A percentile compares a stretch with the other conserved stretches of the same genome.
Conservation (phyloP, 176 grass and related monocot genomes). For the Pontederia crassipes region DNA sequence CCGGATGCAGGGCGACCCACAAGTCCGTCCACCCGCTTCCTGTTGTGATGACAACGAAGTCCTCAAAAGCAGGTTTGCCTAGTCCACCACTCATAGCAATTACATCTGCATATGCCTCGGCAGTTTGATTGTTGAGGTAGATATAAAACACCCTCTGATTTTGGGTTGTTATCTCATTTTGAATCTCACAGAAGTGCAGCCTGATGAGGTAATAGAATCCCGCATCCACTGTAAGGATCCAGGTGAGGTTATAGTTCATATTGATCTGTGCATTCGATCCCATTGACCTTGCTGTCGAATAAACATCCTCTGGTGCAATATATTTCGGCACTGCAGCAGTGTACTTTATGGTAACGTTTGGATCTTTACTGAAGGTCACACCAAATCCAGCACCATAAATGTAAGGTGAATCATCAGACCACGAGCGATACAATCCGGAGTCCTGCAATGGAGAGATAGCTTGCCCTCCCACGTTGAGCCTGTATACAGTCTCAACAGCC, state of each 20-base stretch:
- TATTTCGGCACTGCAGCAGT: not conserved
- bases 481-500: constrained; percentile 23
- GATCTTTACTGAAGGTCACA: not conserved
- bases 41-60: constrained; percentile 16
- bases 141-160: constrained; percentile 25
- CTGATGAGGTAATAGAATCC: constrained; percentile 21
- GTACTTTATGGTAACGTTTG: constrained; percentile 19
- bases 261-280: constrained; percentile 8
- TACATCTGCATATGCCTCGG: constrained; percentile 13
- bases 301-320: constrained; percentile 15
- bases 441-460: not conserved
- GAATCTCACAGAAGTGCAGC: constrained; percentile 34
- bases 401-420: constrained; percentile 14
- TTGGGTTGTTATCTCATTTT: not conserved
- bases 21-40: constrained; percentile 31
- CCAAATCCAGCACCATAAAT: constrained; percentile 4
- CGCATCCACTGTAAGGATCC: constrained; percentile 15
- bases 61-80: constrained; percentile 9
- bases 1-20: constrained; percentile 35
- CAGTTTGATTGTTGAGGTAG: constrained; percentile 32
- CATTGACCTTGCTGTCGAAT: constrained; percentile 23
- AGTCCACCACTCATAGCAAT: constrained; percentile 11
- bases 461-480: constrained; percentile 21
- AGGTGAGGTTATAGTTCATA: constrained; percentile 27
- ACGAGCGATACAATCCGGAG: constrained; percentile 16